A percentile compares a stretch with the other conserved stretches of the same genome.
Evolutionary conservation across 2,329 filamentous ascomycete genomes (phyloP).

Genomic region (Cordyceps cicadae): DNA sequence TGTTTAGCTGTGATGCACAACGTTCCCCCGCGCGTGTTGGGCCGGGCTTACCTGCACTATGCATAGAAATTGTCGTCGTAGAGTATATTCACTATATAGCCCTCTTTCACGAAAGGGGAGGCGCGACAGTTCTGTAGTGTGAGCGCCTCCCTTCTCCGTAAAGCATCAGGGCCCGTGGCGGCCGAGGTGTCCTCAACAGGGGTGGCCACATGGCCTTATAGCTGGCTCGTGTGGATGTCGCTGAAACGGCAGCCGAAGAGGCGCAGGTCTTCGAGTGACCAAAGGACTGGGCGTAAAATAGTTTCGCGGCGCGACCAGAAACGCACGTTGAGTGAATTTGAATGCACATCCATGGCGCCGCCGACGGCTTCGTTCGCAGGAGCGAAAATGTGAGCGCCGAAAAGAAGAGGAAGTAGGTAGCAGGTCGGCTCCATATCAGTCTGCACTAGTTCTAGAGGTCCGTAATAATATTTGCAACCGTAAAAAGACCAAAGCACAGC

Average conservation of each 20-base stretch:
- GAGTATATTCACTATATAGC: too few species aligned
- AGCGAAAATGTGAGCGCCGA: too few species aligned
- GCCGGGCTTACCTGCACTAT: too few species aligned
- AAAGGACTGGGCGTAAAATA: neutral
- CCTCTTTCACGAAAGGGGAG: too few species aligned
- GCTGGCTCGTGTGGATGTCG: neutral
- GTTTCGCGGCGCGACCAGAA: neutral
- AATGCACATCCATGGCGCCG: neutral
- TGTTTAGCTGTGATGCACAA: too few species aligned
- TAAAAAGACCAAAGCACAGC: too few species aligned
- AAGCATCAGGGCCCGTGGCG: neutral
- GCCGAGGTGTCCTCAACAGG: neutral
- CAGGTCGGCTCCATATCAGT: too few species aligned
- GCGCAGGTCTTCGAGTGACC: neutral
- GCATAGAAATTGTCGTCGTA: too few species aligned
- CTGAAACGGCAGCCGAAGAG: neutral
- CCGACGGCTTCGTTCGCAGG: neutral
- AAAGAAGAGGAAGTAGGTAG: too few species aligned
- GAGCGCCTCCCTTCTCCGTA: neutral
- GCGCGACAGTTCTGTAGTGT: neutral
- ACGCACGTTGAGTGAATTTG: neutral
- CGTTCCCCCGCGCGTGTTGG: too few species aligned
- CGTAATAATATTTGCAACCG: too few species aligned
- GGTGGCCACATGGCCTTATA: neutral
- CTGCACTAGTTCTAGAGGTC: too few species aligned